Conservation (phyloP, 495 filamentous ascomycete species). For the Lophium mytilinum region DNA sequence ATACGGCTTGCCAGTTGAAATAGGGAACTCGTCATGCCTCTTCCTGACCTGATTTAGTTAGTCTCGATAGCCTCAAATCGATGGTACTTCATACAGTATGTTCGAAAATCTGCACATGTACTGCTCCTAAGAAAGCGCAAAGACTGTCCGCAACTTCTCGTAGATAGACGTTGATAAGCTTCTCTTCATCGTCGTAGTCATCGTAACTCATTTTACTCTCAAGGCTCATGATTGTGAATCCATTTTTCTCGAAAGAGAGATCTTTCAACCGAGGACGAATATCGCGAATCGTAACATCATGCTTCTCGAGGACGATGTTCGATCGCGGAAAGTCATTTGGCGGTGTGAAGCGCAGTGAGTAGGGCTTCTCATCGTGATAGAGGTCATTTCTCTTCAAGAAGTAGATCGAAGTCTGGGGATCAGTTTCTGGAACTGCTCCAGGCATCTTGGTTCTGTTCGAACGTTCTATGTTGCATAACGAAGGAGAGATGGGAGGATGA, state of each 20-base stretch:
- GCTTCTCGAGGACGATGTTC: constrained; percentile 2
- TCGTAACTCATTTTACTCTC: neutral
- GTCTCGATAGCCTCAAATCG: neutral
- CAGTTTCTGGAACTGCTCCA: no score
- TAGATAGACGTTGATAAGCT: neutral
- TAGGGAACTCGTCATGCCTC: neutral
- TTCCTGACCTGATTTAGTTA: neutral
- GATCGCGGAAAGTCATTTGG: constrained; percentile 1
- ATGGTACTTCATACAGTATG: neutral
- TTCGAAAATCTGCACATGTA: constrained; percentile 3
- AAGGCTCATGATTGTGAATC: neutral
- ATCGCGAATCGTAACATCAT: neutral
- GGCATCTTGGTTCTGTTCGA: no score
- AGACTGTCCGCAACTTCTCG: neutral
- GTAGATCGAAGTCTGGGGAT: neutral
- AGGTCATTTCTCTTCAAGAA: constrained; percentile 1
- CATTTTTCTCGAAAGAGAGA: neutral
- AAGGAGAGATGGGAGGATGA: no score
- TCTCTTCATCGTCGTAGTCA: constrained; percentile 3
- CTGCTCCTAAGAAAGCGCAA: neutral
- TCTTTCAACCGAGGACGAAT: neutral
- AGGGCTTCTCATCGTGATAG: constrained; percentile 2
- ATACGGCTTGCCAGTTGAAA: constrained; percentile 1
- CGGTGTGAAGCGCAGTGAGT: constrained; percentile 2
- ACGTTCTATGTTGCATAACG: no score